Evolutionary conservation across 1,284 basidiomycete genomes (phyloP), one percentile per base, ranked within the genome.

Genomic region (Ceratorhiza oryzae-sativae): DNA sequence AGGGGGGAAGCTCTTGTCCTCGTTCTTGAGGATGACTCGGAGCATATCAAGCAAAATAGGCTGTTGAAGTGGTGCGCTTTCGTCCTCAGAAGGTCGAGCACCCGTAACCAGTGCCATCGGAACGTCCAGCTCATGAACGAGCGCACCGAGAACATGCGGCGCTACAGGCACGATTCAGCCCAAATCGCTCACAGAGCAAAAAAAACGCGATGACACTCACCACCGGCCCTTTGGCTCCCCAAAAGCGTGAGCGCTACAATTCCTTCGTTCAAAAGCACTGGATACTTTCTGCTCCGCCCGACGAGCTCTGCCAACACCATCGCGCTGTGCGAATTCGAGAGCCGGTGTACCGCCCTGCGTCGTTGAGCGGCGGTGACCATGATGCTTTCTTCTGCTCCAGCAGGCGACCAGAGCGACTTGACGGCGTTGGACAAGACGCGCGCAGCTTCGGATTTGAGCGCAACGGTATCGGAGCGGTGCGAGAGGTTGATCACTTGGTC

Each of bases 231-330:
- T 71, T 88, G 85, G 13, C 88, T 88, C 73, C 87, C 87, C 74
- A 97, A 80, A 62, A 98, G 80, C 42, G 90, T 91, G 73, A 97
- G 80, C 0, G 92, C 92, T 32, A 98, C 86, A 32, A 97, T 84
- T 0, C 91, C 93, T 80, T 98, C 97, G 77, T 96, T 97, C 73
- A 97, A 86, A 36, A 98, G 84, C 55, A 95, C 84, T 0, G 93
- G 90, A 77, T 94, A 93, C 78, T 90, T 90, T 75, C 85, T 86
- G 77, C 93, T 94, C 74, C 89, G 85, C 18, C 87, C 86, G 25
- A 97, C 83, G 76, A 97, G 86, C 73, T 86, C 88, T 0, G 88
- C 86, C 30, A 98, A 83, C 12, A 88, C 86, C 4, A 83, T 83
- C 0, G 88, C 84, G 73, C 86, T 87, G 25, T 86, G 83, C 23